These are phyloP conservation scores for Corynascus novoguineensis DNA, from an alignment of 495 filamentous ascomycete genomes.

Conservation along the genomic window DNA sequence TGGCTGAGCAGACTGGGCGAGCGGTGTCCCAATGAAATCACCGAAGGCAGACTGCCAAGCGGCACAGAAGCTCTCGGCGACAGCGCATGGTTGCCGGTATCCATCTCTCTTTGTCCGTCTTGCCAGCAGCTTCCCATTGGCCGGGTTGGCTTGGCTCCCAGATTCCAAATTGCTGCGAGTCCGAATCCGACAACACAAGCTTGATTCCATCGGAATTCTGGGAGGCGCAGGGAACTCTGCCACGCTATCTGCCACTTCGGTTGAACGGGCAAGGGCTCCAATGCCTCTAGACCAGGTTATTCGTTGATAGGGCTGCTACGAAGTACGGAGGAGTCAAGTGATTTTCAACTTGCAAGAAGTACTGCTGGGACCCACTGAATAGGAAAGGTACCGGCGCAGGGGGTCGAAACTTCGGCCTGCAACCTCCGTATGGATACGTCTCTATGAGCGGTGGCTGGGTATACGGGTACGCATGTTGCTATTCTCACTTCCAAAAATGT, in stretches of 20 bases:
- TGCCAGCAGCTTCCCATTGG: not conserved
- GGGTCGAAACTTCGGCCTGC: too few species aligned
- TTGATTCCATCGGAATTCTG: not conserved
- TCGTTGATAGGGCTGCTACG: too few species aligned
- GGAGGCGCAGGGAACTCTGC: constrained; percentile 3
- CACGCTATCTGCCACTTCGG: not conserved
- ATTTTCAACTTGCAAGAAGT: too few species aligned
- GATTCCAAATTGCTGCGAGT: not conserved
- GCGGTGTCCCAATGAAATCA: constrained; percentile 4
- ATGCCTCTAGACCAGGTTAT: too few species aligned
- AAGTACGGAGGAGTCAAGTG: too few species aligned
- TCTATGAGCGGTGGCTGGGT: too few species aligned
- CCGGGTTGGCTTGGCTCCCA: not conserved
- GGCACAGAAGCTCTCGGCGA: not conserved
- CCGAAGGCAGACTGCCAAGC: constrained; percentile 1
- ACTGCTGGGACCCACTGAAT: too few species aligned
- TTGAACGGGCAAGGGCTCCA: too few species aligned
- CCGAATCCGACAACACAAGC: not conserved
- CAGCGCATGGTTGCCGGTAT: not conserved
- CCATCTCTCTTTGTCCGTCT: not conserved
- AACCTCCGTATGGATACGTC: too few species aligned
- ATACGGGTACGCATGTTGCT: too few species aligned
- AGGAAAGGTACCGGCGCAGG: too few species aligned
- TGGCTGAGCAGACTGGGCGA: constrained; percentile 2
- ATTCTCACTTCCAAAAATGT: too few species aligned